These are phyloP conservation scores for Sclerospora graminicola DNA, from an alignment of 352 stramenopile species.

Conservation along the genomic window DNA sequence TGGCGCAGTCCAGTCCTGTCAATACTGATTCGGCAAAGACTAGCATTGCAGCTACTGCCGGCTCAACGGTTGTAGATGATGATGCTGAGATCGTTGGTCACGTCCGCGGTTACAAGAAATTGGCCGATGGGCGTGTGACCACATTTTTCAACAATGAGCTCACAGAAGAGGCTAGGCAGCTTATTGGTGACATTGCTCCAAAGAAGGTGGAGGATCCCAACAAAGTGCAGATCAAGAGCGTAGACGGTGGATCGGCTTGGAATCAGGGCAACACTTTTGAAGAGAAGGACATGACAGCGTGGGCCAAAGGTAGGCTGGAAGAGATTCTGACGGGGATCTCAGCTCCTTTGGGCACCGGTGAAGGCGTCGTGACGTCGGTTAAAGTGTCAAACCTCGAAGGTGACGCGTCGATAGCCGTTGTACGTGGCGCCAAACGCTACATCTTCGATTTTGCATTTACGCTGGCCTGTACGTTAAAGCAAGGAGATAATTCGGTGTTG, in stretches of 20 bases:
- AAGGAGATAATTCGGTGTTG: slow-evolving; percentile 13
- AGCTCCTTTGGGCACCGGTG: slow-evolving; percentile 20
- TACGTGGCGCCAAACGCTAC: slow-evolving; percentile 90
- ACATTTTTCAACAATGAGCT: slow-evolving; percentile 99
- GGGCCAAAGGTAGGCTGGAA: slow-evolving; percentile 72
- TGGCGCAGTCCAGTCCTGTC: slow-evolving; percentile 18
- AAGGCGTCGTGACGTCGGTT: slow-evolving; percentile 42
- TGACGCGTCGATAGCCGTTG: slow-evolving; percentile 89
- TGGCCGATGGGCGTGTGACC: slow-evolving; percentile 94
- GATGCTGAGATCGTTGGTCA: slow-evolving; percentile 49
- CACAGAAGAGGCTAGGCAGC: slow-evolving; percentile 92
- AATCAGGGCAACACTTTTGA: slow-evolving; percentile 93
- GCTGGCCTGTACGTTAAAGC: slow-evolving; percentile 31
- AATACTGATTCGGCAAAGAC: slow-evolving; percentile 6
- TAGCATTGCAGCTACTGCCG: background rate
- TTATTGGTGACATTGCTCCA: slow-evolving; percentile 94
- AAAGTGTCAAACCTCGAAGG: slow-evolving; percentile 80
- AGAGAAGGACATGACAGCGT: slow-evolving; percentile 85
- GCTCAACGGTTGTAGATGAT: slow-evolving; percentile 33
- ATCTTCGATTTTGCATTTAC: slow-evolving; percentile 79
- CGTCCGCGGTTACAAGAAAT: slow-evolving; percentile 93
- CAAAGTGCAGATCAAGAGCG: slow-evolving; percentile 74
- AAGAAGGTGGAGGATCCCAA: slow-evolving; percentile 72
- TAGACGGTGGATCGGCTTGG: slow-evolving; percentile 84
- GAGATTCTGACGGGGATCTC: slow-evolving; percentile 37